These are phyloP conservation scores for Wickerhamomyces strasburgensis DNA, from an alignment of 805 yeast genomes.

Conservation along the genomic window DNA sequence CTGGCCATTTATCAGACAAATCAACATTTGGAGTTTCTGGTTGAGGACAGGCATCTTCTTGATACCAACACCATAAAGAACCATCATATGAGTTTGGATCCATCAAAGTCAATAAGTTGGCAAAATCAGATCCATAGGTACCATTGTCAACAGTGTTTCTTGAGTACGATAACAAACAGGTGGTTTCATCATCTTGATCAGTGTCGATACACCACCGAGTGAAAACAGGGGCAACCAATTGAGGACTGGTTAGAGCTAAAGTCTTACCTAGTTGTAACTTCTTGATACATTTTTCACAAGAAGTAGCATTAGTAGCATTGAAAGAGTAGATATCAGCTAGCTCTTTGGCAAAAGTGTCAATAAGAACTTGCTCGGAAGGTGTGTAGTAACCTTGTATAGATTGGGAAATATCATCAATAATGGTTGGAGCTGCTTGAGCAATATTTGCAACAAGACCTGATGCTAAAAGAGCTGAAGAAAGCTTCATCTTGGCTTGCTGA, in stretches of 20 bases:
- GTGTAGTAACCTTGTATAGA: not conserved
- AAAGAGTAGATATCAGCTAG: not conserved
- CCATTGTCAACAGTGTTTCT: conserved; percentile 3
- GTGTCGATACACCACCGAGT: not conserved
- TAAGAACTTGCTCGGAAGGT: not conserved
- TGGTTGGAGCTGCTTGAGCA: not conserved
- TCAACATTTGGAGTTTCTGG: not conserved
- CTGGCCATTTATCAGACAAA: not conserved
- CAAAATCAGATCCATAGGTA: conserved; percentile 19
- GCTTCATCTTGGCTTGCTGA: too few relatives aligned
- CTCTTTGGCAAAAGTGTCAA: not conserved
- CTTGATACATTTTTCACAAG: not conserved
- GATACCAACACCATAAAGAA: not conserved
- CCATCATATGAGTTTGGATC: not conserved
- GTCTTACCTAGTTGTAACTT: not conserved
- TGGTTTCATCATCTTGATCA: not conserved
- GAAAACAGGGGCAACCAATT: not conserved
- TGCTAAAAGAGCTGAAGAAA: not conserved
- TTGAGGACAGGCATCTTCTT: not conserved
- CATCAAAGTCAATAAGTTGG: not conserved
- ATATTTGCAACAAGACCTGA: not conserved
- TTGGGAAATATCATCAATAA: not conserved
- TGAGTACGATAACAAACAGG: not conserved
- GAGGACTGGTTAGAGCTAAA: not conserved
- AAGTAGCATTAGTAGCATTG: not conserved